phyloP scores from a whole-genome alignment of 2,329 filamentous ascomycete genomes.

The Pseudomassariella vexata region DNA sequence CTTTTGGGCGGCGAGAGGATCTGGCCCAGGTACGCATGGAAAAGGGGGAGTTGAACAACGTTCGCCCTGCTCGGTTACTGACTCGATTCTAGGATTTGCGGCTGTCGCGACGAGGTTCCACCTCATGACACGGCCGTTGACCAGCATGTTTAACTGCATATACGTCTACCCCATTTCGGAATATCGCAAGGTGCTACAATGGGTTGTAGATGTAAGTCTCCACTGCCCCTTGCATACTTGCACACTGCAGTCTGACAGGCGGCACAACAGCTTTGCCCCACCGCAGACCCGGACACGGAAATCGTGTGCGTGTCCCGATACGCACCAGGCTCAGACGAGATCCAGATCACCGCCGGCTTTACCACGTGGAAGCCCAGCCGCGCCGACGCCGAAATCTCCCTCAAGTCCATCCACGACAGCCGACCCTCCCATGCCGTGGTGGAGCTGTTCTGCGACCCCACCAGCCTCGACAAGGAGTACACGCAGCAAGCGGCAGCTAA shows the following conservation, averaged over 20 bases:
- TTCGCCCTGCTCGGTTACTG: no score
- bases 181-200: constrained; percentile 39
- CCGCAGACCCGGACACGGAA: constrained; percentile 31
- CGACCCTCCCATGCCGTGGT: constrained; percentile 29
- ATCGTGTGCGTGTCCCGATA: constrained; percentile 30
- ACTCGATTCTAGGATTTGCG: constrained; percentile 37
- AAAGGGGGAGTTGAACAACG: no score
- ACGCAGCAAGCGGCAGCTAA: constrained; percentile 37
- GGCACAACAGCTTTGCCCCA: constrained; percentile 13
- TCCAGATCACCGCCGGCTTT: constrained; percentile 30
- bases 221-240: no score
- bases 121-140: constrained; percentile 30
- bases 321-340: constrained; percentile 20
- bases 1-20: constrained; percentile 42
- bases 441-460: constrained; percentile 32
- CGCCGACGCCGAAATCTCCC: constrained; percentile 26
- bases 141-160: constrained; percentile 26
- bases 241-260: not conserved
- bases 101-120: constrained; percentile 46
- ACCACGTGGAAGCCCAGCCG: constrained; percentile 33
- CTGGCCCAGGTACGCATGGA: constrained; percentile 36
- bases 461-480: constrained; percentile 35
- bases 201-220: constrained; percentile 34
- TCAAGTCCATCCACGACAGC: constrained; percentile 29
- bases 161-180: constrained; percentile 41